These are phyloP conservation scores for Phytophthora melonis DNA, from an alignment of 352 stramenopile genomes.

Conservation along the genomic window DNA sequence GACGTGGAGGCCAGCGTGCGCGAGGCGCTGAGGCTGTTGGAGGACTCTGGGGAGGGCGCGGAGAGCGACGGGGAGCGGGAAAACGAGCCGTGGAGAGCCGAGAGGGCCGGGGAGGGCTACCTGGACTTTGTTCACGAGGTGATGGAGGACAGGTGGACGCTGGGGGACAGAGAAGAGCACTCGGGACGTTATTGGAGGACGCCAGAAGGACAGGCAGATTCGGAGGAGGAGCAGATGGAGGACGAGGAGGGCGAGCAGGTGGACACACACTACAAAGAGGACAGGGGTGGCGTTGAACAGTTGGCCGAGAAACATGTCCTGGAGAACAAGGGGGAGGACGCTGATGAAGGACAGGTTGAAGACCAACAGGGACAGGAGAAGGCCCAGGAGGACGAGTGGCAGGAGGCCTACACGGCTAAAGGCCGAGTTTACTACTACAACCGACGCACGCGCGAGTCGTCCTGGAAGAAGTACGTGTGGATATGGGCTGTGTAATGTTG, in stretches of 20 bases:
- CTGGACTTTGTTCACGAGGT: constrained; percentile 66
- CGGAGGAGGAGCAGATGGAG: constrained; percentile 21
- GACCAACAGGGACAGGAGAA: constrained; percentile 26
- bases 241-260: constrained; percentile 1
- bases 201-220: constrained; percentile 4
- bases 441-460: constrained; percentile 82
- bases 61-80: constrained; percentile 37
- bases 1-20: constrained; percentile 64
- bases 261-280: not conserved
- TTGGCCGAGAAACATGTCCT: not conserved
- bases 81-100: too few species aligned
- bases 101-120: constrained; percentile 24
- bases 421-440: constrained; percentile 93
- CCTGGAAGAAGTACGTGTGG: constrained; percentile 75
- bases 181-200: constrained; percentile 14
- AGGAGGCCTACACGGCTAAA: constrained; percentile 86
- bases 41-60: constrained; percentile 34
- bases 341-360: constrained; percentile 7
- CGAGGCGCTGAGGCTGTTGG: constrained; percentile 60
- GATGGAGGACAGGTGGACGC: constrained; percentile 48
- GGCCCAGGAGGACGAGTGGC: constrained; percentile 67
- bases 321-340: constrained; percentile 1
- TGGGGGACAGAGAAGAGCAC: constrained; percentile 25
- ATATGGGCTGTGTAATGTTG: not conserved
- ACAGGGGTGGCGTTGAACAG: constrained; percentile 4